Evolutionary conservation across 2,329 filamentous ascomycete genomes (phyloP), one percentile per base, ranked within the genome.

Genomic region (Ceratocystiopsis brevicomis): DNA sequence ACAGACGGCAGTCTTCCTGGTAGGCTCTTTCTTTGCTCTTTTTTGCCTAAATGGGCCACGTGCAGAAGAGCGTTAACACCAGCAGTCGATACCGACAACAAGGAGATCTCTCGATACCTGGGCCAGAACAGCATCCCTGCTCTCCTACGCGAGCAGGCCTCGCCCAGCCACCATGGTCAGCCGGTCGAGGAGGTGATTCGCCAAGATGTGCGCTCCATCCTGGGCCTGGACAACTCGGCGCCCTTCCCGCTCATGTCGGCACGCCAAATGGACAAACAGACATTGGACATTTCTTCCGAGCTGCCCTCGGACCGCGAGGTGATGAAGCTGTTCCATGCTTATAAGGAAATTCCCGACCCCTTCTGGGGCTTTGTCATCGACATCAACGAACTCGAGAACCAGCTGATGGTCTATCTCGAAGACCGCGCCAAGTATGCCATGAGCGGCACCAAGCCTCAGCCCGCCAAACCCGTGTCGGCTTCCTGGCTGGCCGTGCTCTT

Each of bases 311-410:
- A 78, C 50, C 61, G 74, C 34, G 75, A 79, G 54, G 73, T 79
- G 13, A 71, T 78, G 64, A 78, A 76, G 74, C 61, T 77, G 8
- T 78, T 79, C 53, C 68, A 71, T 38, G 72, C 73, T 2, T 79
- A 78, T 59, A 78, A 78, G 54, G 73, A 78, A 53, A 74, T 76
- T 19, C 70, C 75, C 2, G 75, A 79, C 40, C 73, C 73, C 1
- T 79, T 79, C 50, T 79, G 75, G 75, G 74, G 74, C 1, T 75
- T 79, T 41, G 70, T 79, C 16, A 68, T 77, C 45, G 74, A 78
- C 50, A 73, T 79, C 43, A 72, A 77, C 44, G 74, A 77, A 43
- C 67, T 79, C 25, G 75, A 79, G 51, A 69, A 71, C 5, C 72
- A 69, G 47, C 61, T 79, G 39, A 77, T 78, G 65, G 63, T 74